Conservation (phyloP, 495 filamentous ascomycete genomes). For the Aspergillus taichungensis region DNA sequence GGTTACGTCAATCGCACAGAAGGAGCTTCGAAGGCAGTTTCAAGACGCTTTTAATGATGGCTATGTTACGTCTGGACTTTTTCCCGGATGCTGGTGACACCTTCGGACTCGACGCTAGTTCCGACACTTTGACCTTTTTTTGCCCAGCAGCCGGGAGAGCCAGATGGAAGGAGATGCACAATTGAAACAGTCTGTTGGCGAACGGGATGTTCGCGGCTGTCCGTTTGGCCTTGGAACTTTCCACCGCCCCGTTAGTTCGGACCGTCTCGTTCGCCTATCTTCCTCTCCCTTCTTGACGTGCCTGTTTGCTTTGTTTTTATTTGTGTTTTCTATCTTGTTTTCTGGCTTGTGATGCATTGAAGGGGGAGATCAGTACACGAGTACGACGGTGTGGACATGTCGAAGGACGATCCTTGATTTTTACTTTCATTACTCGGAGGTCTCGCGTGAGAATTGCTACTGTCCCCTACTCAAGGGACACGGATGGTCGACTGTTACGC, state of each 20-base stretch:
- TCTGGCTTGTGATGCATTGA: slow-evolving; percentile 16
- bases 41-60: slow-evolving; percentile 32
- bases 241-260: no score
- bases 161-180: slow-evolving; percentile 32
- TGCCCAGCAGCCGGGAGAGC: slow-evolving; percentile 14
- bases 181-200: slow-evolving; percentile 19
- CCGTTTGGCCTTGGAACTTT: slow-evolving; percentile 12
- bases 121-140: neutral
- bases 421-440: slow-evolving; percentile 4
- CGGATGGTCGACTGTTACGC: neutral
- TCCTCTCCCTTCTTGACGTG: slow-evolving; percentile 1
- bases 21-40: slow-evolving; percentile 10
- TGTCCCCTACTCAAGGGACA: slow-evolving; percentile 1
- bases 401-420: neutral
- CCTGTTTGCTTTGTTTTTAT: slow-evolving; percentile 11
- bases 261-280: neutral
- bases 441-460: slow-evolving; percentile 1
- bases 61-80: slow-evolving; percentile 28
- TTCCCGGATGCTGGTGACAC: slow-evolving; percentile 10
- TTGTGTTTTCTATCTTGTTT: slow-evolving; percentile 7
- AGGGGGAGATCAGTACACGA: slow-evolving; percentile 14
- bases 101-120: neutral
- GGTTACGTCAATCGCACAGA: slow-evolving; percentile 1
- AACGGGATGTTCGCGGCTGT: slow-evolving; percentile 13
- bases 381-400: slow-evolving; percentile 8